Evolutionary conservation across 768 basidiomycete genomes (phyloP).

Genomic region (Russula compacta): DNA sequence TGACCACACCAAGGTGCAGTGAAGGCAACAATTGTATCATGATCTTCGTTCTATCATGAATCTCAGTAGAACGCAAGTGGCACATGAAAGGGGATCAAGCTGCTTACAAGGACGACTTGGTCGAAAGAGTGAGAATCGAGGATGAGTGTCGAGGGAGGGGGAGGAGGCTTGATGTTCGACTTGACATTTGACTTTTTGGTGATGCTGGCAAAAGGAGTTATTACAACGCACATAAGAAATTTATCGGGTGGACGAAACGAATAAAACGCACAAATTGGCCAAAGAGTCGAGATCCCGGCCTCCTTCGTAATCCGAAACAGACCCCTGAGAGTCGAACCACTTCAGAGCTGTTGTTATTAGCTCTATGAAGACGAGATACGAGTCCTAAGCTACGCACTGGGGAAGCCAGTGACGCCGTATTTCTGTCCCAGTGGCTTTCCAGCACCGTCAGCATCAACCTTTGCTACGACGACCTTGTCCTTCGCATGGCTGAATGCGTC

Average conservation of each 20-base stretch:
- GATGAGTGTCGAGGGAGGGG: conserved; percentile 58
- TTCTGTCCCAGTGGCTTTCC: conserved; percentile 69
- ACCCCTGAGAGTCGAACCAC: conserved; percentile 69
- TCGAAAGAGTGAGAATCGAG: conserved; percentile 70
- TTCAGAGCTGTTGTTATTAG: conserved; percentile 60
- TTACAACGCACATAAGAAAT: neutral
- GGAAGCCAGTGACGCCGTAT: conserved; percentile 77
- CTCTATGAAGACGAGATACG: neutral
- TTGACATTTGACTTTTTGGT: conserved; percentile 68
- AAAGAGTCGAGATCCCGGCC: conserved; percentile 77
- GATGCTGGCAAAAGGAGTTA: conserved; percentile 41
- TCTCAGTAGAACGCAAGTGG: neutral
- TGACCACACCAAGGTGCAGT: conserved; percentile 90
- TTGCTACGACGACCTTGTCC: conserved; percentile 81
- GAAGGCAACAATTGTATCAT: conserved; percentile 81
- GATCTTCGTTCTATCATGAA: conserved; percentile 40
- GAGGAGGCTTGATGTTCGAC: conserved; percentile 80
- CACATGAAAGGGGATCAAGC: neutral
- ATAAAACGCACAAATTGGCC: conserved; percentile 53
- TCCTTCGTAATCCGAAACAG: conserved; percentile 56
- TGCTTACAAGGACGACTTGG: conserved; percentile 54
- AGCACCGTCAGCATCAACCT: conserved; percentile 85
- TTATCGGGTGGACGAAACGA: neutral
- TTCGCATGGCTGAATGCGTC: conserved; percentile 74
- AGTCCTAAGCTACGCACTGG: conserved; percentile 48